A percentile compares a stretch with the other conserved stretches of the same genome.
Evolutionary conservation across 2,329 filamentous ascomycete genomes (phyloP).

Genomic region (Trichoderma gracile): DNA sequence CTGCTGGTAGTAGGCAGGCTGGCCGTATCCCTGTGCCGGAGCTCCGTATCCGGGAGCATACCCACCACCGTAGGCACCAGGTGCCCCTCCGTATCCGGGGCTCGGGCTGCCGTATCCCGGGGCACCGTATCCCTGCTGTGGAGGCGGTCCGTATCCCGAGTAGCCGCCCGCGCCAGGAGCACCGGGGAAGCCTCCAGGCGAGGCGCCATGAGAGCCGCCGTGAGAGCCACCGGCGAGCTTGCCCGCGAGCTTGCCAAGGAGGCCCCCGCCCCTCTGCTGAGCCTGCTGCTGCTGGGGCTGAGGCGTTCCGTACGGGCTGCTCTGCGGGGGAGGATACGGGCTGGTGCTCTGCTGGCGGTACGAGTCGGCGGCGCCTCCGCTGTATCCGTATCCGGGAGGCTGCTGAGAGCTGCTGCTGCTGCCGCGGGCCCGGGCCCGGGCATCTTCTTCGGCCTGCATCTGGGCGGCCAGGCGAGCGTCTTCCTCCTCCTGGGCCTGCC

Average conservation of each 20-base stretch:
- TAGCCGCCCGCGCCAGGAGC: constrained; percentile 37
- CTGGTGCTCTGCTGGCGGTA: constrained; percentile 35
- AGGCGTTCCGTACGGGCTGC: constrained; percentile 23
- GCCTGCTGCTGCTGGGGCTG: constrained; percentile 36
- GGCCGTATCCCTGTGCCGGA: constrained; percentile 32
- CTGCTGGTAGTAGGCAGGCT: constrained; percentile 33
- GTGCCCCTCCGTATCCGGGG: constrained; percentile 11
- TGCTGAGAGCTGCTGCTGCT: constrained; percentile 26
- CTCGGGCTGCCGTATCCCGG: constrained; percentile 30
- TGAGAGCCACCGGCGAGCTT: constrained; percentile 43
- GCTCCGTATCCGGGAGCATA: constrained; percentile 21
- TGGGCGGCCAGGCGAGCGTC: constrained; percentile 74
- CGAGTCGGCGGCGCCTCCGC: constrained; percentile 32
- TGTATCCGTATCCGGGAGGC: constrained; percentile 37
- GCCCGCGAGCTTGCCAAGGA: constrained; percentile 55
- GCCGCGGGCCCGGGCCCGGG: constrained; percentile 45
- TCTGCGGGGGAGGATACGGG: constrained; percentile 30
- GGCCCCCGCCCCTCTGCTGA: constrained; percentile 40
- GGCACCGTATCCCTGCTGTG: constrained; percentile 33
- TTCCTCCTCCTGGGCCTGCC: constrained; percentile 48
- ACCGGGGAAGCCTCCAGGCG: constrained; percentile 29
- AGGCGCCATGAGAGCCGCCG: constrained; percentile 29
- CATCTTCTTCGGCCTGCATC: constrained; percentile 82
- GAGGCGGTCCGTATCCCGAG: constrained; percentile 27
- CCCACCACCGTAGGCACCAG: constrained; percentile 8